These are phyloP conservation scores for Mycosarcoma mackinlayi DNA, from an alignment of 1,284 basidiomycete species.

Conservation along the genomic window DNA sequence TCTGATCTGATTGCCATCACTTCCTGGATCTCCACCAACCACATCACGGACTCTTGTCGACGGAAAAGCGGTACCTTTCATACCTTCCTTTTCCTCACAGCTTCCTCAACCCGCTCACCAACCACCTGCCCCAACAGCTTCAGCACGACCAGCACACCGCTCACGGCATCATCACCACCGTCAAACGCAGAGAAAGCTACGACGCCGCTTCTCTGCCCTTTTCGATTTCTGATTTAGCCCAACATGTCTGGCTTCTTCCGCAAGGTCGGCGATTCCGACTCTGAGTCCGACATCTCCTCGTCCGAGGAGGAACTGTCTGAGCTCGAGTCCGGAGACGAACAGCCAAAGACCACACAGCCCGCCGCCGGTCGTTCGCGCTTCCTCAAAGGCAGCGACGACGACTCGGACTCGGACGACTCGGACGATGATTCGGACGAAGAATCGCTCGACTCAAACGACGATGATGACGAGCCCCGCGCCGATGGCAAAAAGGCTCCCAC, in stretches of 20 bases:
- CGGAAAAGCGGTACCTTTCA: constrained; percentile 43
- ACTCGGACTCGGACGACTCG: constrained; percentile 53
- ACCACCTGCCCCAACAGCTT: neutral
- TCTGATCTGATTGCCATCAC: constrained; percentile 25
- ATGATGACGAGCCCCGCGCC: constrained; percentile 41
- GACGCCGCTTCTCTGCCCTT: constrained; percentile 30
- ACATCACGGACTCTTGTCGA: constrained; percentile 15
- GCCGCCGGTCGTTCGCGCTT: constrained; percentile 48
- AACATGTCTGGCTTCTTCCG: constrained; percentile 68
- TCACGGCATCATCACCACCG: neutral
- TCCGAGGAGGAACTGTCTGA: constrained; percentile 67
- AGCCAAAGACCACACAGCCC: constrained; percentile 50
- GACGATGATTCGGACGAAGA: constrained; percentile 56
- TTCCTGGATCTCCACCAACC: constrained; percentile 30
- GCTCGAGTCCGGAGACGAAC: constrained; percentile 63
- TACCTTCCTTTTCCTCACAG: constrained; percentile 50
- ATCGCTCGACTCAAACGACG: constrained; percentile 51
- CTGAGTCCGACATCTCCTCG: constrained; percentile 64
- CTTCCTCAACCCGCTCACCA: constrained; percentile 6
- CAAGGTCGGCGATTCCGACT: constrained; percentile 65
- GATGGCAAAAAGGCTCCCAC: constrained; percentile 55
- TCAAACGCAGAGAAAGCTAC: constrained; percentile 25
- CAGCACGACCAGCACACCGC: neutral
- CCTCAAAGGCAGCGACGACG: constrained; percentile 54
- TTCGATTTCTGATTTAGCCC: neutral